Base-by-base conservation (phyloP, 176 grass and related monocot species). In the barley (Hordeum vulgare) region DNA sequence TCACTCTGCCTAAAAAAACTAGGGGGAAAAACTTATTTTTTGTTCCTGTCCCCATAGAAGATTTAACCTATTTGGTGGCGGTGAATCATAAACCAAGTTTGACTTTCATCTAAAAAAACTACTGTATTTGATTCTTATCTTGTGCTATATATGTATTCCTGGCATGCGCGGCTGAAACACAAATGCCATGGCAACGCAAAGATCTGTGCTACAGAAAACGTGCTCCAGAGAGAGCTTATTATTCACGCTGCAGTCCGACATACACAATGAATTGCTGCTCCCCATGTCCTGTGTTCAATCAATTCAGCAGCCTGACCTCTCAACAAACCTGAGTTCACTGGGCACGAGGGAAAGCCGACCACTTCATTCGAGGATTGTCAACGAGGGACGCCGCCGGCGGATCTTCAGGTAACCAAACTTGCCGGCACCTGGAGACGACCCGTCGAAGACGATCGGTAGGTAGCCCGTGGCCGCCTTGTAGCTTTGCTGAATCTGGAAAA, bases 361-460 rank as follows among this genome's bases (percentile, higher is more conserved):
- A 35, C 42, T 58, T 74, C 74, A 29, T 27, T 36, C 1, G 0
- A 7, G 8, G 63, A 79, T 27, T 20, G 40, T 27, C 15, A 40
- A 81, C 60, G 39, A 74, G 15, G 71, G 40, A 0, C 6, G 11
- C 70, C 76, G 40, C 4, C 82, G 49, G 17, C 79, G 86, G 35
- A 97, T 86, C 86, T 91, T 97, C 70, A 97, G 78, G 74, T 94
- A 89, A 21, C 95, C 95, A 2, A 97, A 97, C 83, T 91, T 91
- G 14, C 84, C 95, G 0, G 95, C 92, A 15, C 95, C 95, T 7
- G 95, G 92, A 10, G 95, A 97, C 1, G 95, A 97, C 9, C 95
- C 92, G 1, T 94, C 86, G 5, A 97, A 97, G 35, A 94, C 14
- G 42, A 97, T 86, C 7, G 95, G 95, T 23, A 86, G 61, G 76